Evolutionary conservation across 2,329 filamentous ascomycete genomes (phyloP), one percentile per base, ranked within the genome.

Genomic region (Phaeosphaeria sp.): DNA sequence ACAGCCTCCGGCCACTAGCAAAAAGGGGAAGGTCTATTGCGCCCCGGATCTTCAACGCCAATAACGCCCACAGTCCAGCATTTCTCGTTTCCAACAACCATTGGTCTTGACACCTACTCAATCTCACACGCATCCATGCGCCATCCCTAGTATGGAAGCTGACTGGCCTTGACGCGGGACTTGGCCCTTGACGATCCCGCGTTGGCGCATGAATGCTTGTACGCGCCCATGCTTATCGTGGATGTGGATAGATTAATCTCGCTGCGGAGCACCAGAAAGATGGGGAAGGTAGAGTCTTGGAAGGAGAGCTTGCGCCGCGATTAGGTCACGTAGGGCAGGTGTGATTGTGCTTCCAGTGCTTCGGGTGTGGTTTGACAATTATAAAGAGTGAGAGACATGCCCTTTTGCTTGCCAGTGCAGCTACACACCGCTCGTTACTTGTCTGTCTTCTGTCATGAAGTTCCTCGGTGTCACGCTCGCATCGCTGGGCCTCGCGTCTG

Each of bases 401-500:
- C 33, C 20, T 50, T 20, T 20, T 44, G 7, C 9, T 9, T 22
- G 42, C 42, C 30, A 21, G 18, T 36, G 21, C 33, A 46, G 55
- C 25, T 46, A 54, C 54, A 47, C 53, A 13, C 48, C 23, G 50
- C 53, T 36, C 42, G 53, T 54, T 52, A 53, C 43, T 51, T 46
- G 41, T 50, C 43, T n/a, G 21, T 39, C 43, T 21, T 46, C 51
- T 50, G 50, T 41, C 58, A 77, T 77, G 74, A 75, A 72, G 69
- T 60, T 75, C 50, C 63, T 74, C 52, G 58, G 63, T 49, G 49
- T 70, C 41, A 57, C 64, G 42, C 64, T 76, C 55, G 71, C 74
- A 47, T 72, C 68, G 39, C 50, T 73, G 22, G 69, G 72, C 55
- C 64, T 76, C 49, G 71, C 57, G 18, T 76, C 73, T 52, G 73